phyloP scores from a whole-genome alignment of 257 asterid species.

The Solanum chilense region DNA sequence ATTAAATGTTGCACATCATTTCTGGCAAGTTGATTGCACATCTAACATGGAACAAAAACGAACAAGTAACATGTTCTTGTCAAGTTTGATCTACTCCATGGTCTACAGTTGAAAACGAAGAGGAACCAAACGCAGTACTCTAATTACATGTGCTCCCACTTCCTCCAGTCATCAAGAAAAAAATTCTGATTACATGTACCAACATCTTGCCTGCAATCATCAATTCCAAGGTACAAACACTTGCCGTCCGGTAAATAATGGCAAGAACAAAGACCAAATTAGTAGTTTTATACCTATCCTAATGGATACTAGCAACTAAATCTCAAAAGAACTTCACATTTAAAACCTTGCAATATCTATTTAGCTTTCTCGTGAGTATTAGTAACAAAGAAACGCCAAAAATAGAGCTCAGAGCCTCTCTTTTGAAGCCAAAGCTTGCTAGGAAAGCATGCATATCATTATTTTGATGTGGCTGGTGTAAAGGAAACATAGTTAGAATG shows the following conservation, averaged over 20 bases:
- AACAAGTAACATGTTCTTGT: no score
- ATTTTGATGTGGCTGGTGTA: no score
- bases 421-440: no score
- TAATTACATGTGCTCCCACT: neutral
- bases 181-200: slow-evolving; percentile 25
- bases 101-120: neutral
- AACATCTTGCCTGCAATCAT: slow-evolving; percentile 56
- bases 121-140: neutral
- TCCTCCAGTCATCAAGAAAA: neutral
- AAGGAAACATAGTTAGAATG: no score
- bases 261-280: neutral
- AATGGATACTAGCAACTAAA: neutral
- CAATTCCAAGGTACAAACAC: slow-evolving; percentile 75
- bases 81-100: neutral
- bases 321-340: slow-evolving; percentile 37
- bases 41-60: no score
- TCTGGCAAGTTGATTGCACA: no score
- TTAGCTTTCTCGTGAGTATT: slow-evolving; percentile 79
- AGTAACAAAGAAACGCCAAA: slow-evolving; percentile 63
- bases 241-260: slow-evolving; percentile 36
- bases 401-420: no score
- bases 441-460: no score
- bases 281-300: neutral
- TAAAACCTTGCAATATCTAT: slow-evolving; percentile 81
- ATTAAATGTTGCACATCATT: no score